phyloP scores from a whole-genome alignment of 768 basidiomycete species.

The Tricholoma furcatifolium region DNA sequence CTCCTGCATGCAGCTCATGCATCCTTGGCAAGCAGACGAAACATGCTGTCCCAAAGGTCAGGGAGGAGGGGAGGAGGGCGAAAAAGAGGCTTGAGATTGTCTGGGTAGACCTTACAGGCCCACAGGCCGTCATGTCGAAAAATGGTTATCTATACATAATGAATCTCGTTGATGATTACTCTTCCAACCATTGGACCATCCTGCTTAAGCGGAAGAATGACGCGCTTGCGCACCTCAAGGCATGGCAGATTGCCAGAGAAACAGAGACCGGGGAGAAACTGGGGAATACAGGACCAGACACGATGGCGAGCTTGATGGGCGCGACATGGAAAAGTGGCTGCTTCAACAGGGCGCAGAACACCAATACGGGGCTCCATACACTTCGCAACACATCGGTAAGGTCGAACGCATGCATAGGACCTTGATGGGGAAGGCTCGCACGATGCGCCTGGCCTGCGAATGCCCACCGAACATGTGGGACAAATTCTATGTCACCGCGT shows the following conservation, averaged over 20 bases:
- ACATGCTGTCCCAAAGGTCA: conserved; percentile 3
- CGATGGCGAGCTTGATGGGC: too few species aligned
- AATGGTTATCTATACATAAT: not conserved
- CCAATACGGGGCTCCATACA: conserved; percentile 33
- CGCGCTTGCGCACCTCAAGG: not conserved
- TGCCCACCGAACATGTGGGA: conserved; percentile 24
- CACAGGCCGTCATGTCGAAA: not conserved
- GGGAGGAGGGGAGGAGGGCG: too few species aligned
- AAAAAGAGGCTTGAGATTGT: too few species aligned
- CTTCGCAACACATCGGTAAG: too few species aligned
- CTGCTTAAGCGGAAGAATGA: not conserved
- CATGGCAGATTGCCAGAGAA: too few species aligned
- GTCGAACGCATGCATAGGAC: too few species aligned
- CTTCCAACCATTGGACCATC: not conserved
- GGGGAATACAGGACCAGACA: too few species aligned
- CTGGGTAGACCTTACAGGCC: too few species aligned
- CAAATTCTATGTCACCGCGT: too few species aligned
- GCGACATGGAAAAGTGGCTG: conserved; percentile 18
- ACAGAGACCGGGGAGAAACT: not conserved
- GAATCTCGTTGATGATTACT: too few species aligned
- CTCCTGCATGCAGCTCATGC: conserved; percentile 1
- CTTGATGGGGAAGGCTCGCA: conserved; percentile 21
- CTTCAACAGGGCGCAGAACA: conserved; percentile 9
- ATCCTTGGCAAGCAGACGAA: conserved; percentile 10
- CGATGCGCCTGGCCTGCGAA: conserved; percentile 25